Base-by-base conservation (phyloP, 2,329 filamentous ascomycete species). In the Pezicula carpinea region DNA sequence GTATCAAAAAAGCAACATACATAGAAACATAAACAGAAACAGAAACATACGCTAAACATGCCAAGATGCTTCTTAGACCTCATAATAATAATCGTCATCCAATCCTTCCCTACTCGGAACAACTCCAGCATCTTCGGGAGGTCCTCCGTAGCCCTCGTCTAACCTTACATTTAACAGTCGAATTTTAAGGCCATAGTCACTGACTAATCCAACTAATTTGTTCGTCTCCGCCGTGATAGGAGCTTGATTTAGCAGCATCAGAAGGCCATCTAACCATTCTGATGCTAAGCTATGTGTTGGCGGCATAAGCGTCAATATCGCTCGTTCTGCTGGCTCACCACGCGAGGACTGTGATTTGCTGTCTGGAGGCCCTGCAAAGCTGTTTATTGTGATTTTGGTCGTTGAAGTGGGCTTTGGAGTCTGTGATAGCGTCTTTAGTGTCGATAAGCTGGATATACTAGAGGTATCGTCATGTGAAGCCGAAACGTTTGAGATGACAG, bases 141-240 rank as follows among this genome's bases (percentile, higher is more conserved):
- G 44, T 80, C 80, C 19, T 79, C 82, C 79, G 63, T 95, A 79
- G 5, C 75, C 75, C 43, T 80, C 87, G 64, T 97, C 89, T 69
- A 91, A 87, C 46, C 89, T 76, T 35, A 99, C 87, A 66, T 97
- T 99, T 58, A 99, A 73, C 62, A 99, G 70, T 34, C 93, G 76
- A 52, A 99, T 95, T 72, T 95, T 95, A 53, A 97, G 72, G 4
- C 93, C 91, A 64, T 96, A 97, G 57, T 95, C 87, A 61, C 83
- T 83, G 50, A 97, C 87, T 59, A 96, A 72, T 46, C 84, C 82
- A 45, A 96, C 85, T 52, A 97, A 72, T 66, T 93, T 95, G 64
- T 86, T 92, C 31, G 93, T 97, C 69, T 97, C 92, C 3, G 90
- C 82, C n/a, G 93, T 99, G 63, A 99, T 96, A 17, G 93, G 93